Evolutionary conservation across 2,329 filamentous ascomycete genomes (phyloP), one percentile per base, ranked within the genome.

Genomic region (Penicillium corylophilum): DNA sequence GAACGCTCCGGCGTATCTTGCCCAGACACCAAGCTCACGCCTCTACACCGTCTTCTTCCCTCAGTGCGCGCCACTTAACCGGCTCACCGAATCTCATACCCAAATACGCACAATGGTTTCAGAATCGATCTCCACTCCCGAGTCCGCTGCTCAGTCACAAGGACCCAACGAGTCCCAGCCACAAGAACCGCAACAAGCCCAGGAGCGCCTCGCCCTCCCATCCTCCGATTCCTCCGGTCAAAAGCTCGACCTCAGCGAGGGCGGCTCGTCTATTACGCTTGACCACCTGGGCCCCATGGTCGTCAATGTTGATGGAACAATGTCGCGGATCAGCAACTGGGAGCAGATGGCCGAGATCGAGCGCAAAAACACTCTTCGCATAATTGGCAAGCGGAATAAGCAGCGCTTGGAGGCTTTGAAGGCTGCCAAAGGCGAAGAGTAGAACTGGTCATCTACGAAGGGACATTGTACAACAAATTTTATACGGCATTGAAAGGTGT

Each of bases 321-420:
- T 90, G 60, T 84, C 84, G 50, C 80, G 87, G 29, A 88, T 92
- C 61, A 73, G 79, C 31, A 91, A 92, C 69, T 92, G 88, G 88
- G 77, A 74, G 8, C 75, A 84, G 57, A 90, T 91, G 88, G 80
- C 81, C 2, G 82, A 83, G 23, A 77, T 83, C 6, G 88, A 91
- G 76, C 79, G 77, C 67, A 72, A 81, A 66, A 88, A 84, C 63
- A 89, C 87, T 33, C 58, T 90, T 66, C 77, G 84, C 41, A 73
- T 90, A 43, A 65, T 92, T 60, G 82, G 83, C 9, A 86, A 82
- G 77, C 76, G 88, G 65, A 91, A 92, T 66, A 78, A 85, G 73
- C 59, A 79, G 63, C 74, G 88, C 13, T 66, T 87, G 57, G 82
- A 79, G 44, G 77, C 73, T 26, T 67, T 90, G 62, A 77, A 74